Evolutionary conservation across 73 alveolate genomes (phyloP), one percentile per base, ranked within the genome.

Genomic region (Paramecium pentaurelia): DNA sequence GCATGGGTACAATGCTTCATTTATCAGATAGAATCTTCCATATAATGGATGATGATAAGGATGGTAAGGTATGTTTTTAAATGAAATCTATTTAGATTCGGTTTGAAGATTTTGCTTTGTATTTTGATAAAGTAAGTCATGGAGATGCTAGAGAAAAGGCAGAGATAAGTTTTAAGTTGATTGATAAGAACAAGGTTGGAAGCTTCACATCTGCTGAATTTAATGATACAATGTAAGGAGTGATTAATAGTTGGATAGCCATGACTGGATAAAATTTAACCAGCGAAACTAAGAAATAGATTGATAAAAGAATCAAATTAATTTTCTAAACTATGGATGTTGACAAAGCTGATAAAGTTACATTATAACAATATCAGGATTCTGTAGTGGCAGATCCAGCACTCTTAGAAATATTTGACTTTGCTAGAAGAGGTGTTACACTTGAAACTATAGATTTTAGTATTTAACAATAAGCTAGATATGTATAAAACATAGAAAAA

Each of bases 21-120:
- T 73, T 89, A 73, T 71, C 92, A 22, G 94, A 89, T 49, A 89
- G 94, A 71, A 89, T 89, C 32, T 89, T 89, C 40, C 49, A 77
- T 10, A 54, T 89, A 45, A 58, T 89, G 60, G 94, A 89, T 71
- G 88, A 60, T 44, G 91, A 89, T 47, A 83, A 83, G 88, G 94
- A 89, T 89, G 94, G 94, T 18, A 47, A 64, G 40, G 94, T 89
- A 89, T 45, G 36, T 49, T 54, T 54, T 54, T 54, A 54, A 54
- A 54, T 71, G 20, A 51, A 38, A 45, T 80, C 16, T 45, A 80
- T 45, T 20, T 44, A 80, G 91, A 80, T 80, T 22, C 4, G 71
- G 14, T 80, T 80, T 47, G 49, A 80, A 27, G 91, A 80, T 36
- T 80, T 80, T 80, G 91, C 91, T 20, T 16, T 44, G 3, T 80